Evolutionary conservation across 768 basidiomycete species (phyloP), one percentile per base, ranked within the genome.

Genomic region (Melanogaster broomeanus): DNA sequence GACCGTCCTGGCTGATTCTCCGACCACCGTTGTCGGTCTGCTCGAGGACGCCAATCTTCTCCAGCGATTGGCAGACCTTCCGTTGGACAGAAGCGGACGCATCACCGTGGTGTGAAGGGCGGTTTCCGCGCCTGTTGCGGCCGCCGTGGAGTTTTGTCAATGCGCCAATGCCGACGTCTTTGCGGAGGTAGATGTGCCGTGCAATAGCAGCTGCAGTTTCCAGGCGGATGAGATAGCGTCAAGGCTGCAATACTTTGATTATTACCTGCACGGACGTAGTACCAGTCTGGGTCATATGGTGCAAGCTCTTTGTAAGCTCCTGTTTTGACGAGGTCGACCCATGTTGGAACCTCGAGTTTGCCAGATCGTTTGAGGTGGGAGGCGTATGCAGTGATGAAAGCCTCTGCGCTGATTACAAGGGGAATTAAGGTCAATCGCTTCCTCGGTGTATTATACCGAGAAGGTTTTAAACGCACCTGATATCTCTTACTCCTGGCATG

Each of bases 281-380:
- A 99, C 97, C 97, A 99, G 74, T 99, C 97, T 38, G 93, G 90
- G 75, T 98, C 93, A 77, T 98, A 98, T 48, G 97, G 97, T 48
- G 95, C 96, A 55, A 97, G 91, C 77, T 99, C 97, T 75, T 98
- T 98, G 83, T 80, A 94, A 53, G 89, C 78, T 71, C 92, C 96
- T 55, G 97, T 99, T 82, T 99, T 99, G 72, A 99, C 97, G 64
- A 98, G 77, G 74, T 97, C 96, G 55, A 91, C 96, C 96, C 96
- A 98, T 74, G 85, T 87, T 62, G 96, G 96, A 55, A 98, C 91
- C 79, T 99, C 95, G 67, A 99, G 91, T 81, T 98, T 98, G 74
- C 97, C 97, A 58, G 93, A 94, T 61, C 94, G 89, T 79, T 98
- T 98, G 70, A 98, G 81, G 75, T 98, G 94, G 68, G 90, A 93